Percentiles rank a stretch among this genome's conserved stretches.
These are phyloP conservation scores for Saccharomycopsis babjevae DNA, from an alignment of 805 yeast genomes.

Conservation along the genomic window DNA sequence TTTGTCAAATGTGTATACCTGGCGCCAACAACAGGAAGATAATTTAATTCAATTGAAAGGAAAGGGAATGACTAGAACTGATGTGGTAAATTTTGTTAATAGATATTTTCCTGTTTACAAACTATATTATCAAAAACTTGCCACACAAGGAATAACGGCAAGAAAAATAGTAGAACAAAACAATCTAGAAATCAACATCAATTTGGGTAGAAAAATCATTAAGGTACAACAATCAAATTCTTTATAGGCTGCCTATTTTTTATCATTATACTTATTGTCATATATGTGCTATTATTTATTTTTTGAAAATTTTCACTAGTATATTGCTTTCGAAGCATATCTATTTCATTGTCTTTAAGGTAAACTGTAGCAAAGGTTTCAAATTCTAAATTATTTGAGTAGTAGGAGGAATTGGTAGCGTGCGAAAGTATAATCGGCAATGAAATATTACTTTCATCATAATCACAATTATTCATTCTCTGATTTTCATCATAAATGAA, in stretches of 20 bases:
- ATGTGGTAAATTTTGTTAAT: slow-evolving; percentile 60
- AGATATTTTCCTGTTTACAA: slow-evolving; percentile 83
- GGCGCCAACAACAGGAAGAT: slow-evolving; percentile 75
- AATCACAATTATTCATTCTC: slow-evolving; percentile 6
- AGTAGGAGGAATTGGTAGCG: slow-evolving; percentile 4
- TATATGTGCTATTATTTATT: neutral
- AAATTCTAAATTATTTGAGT: slow-evolving; percentile 3
- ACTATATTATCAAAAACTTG: slow-evolving; percentile 46
- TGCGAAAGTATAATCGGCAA: slow-evolving; percentile 9
- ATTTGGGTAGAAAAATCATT: slow-evolving; percentile 6
- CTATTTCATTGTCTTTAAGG: slow-evolving; percentile 2
- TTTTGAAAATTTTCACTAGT: neutral
- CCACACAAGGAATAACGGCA: slow-evolving; percentile 22
- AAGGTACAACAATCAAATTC: slow-evolving; percentile 3
- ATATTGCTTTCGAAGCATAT: neutral
- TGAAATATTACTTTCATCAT: neutral
- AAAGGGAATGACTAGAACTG: slow-evolving; percentile 67
- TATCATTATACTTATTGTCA: slow-evolving; percentile 6
- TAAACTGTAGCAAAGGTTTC: slow-evolving; percentile 8
- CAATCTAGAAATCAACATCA: slow-evolving; percentile 15
- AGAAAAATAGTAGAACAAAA: neutral
- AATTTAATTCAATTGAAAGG: slow-evolving; percentile 45
- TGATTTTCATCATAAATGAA: neutral
- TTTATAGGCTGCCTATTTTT: slow-evolving; percentile 3
- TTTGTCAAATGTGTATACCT: slow-evolving; percentile 53